Base-by-base conservation (phyloP, 1,284 basidiomycete species). In the Trametes sp. region DNA sequence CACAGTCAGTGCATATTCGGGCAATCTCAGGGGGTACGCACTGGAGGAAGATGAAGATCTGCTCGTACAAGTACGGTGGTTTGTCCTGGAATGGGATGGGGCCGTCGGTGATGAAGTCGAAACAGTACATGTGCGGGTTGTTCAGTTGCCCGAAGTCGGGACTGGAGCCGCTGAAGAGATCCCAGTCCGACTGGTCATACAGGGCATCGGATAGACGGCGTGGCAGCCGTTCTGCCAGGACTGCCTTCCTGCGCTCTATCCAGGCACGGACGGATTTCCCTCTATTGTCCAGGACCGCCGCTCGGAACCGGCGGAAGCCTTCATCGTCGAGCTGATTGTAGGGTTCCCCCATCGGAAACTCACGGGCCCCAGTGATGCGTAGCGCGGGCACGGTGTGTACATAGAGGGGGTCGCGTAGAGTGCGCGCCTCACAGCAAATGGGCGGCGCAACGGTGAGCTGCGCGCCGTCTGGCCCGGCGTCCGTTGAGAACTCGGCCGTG, bases 101-200 rank as follows among this genome's bases (percentile, higher is more conserved):
- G 16, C 21, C n/a, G 5, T 13, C 44, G 29, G 14, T 29, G 26
- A 23, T 5, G 21, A 46, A 46, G 29, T 35, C 23, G 29, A 45
- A 55, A 29, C n/a, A 21, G 24, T 55, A 55, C 23, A 42, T 29
- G 14, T 26, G 29, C 7, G 54, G 54, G 29, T 46, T 46, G 42
- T 45, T 45, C 5, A 55, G 14, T 16, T 36, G 31, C 14, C 44
- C 19, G 31, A 55, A 46, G n/a, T 33, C 24, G 23, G 26, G 23
- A 26, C 6, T 6, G 13, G 31, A 11, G 11, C 1, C 8, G 6
- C 10, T 46, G 45, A 26, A 46, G 19, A 16, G 13, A 16, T 6
- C 4, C 23, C 23, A 28, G 11, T 26, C 9, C 7, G 31, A 33
- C 5, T 33, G 5, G 31, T 11, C 31, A 11, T 10, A 10, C 6